Evolutionary conservation across 768 basidiomycete species (phyloP).

Genomic region (Boletus edulis): DNA sequence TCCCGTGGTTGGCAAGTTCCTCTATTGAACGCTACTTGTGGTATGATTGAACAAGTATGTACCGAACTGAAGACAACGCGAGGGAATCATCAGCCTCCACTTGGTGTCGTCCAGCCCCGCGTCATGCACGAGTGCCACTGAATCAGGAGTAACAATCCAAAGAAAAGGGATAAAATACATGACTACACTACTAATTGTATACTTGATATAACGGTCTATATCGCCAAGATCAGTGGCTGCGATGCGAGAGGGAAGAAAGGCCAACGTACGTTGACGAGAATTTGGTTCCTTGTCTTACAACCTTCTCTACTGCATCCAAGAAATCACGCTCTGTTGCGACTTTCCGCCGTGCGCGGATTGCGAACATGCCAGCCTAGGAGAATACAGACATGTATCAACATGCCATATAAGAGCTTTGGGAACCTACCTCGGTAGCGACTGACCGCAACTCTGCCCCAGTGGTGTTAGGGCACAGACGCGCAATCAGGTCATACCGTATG

Average conservation of each 20-base stretch:
- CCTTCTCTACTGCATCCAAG: slow-evolving; percentile 97
- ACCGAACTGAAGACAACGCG: neutral
- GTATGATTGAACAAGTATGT: neutral
- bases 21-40: no score
- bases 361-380: slow-evolving; percentile 97
- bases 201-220: slow-evolving; percentile 85
- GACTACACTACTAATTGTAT: slow-evolving; percentile 65
- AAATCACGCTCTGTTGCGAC: slow-evolving; percentile 98
- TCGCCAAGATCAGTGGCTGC: slow-evolving; percentile 1
- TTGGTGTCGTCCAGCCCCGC: no score
- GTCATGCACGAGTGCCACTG: no score
- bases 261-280: slow-evolving; percentile 90
- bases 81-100: no score
- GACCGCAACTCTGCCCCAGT: slow-evolving; percentile 98
- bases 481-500: slow-evolving; percentile 97
- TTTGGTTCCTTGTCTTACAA: slow-evolving; percentile 95
- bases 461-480: slow-evolving; percentile 94
- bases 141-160: neutral
- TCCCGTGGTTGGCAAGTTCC: no score
- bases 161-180: slow-evolving; percentile 16
- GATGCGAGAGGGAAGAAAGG: neutral
- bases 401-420: slow-evolving; percentile 16
- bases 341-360: slow-evolving; percentile 93
- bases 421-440: slow-evolving; percentile 87
- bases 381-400: slow-evolving; percentile 78